These are phyloP conservation scores for Xylariaceae sp. DNA, from an alignment of 2,329 filamentous ascomycete genomes.

Conservation along the genomic window DNA sequence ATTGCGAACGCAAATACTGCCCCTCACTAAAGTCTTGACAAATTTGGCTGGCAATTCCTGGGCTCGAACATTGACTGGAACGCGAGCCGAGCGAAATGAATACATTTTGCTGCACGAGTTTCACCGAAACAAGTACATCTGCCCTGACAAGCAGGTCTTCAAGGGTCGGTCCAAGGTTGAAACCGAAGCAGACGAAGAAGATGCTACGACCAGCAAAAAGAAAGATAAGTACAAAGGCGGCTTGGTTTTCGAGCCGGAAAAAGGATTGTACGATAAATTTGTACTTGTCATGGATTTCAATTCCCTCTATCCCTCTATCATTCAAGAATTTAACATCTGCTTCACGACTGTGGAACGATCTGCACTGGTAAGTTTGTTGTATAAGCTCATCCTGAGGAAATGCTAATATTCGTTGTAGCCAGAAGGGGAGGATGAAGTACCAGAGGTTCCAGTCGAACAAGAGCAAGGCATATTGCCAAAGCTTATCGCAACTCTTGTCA, in stretches of 20 bases:
- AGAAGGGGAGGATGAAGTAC: constrained; percentile 82
- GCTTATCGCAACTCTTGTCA: constrained; percentile 88
- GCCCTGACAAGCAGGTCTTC: constrained; percentile 86
- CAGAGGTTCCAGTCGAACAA: constrained; percentile 75
- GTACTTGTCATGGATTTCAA: constrained; percentile 99
- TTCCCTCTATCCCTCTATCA: constrained; percentile 96
- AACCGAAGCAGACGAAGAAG: constrained; percentile 67
- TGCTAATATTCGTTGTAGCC: constrained; percentile 44
- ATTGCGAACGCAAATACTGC: constrained; percentile 83
- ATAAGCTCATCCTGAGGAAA: neutral
- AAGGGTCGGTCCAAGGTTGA: constrained; percentile 69
- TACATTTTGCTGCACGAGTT: constrained; percentile 99
- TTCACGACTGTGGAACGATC: constrained; percentile 92
- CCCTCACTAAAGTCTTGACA: constrained; percentile 89
- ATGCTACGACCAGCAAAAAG: constrained; percentile 75
- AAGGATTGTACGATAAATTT: constrained; percentile 96
- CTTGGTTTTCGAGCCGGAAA: constrained; percentile 96
- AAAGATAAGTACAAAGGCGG: constrained; percentile 99
- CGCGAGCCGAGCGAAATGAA: constrained; percentile 94
- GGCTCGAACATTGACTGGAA: constrained; percentile 93
- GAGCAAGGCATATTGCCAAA: constrained; percentile 81
- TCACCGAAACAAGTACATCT: constrained; percentile 94
- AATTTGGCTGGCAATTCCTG: constrained; percentile 97
- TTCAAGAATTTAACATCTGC: constrained; percentile 99
- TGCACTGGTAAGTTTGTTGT: constrained; percentile 53